These are phyloP conservation scores for Neonectria magnoliae DNA, from an alignment of 2,329 filamentous ascomycete species.

Conservation along the genomic window DNA sequence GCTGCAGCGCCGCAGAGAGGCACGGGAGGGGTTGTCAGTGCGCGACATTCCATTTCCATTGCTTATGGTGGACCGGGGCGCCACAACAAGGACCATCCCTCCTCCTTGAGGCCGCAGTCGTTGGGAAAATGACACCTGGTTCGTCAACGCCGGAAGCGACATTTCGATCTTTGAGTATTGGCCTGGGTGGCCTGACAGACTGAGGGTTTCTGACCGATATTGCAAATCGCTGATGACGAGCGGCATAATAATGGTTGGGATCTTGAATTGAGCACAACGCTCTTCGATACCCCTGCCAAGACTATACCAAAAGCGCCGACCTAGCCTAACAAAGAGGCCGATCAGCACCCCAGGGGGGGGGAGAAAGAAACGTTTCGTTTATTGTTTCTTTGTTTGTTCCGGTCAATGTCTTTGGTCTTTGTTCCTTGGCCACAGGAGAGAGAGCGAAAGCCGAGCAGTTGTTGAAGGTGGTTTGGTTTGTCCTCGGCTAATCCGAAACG, in stretches of 20 bases:
- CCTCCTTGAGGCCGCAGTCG: slow-evolving; percentile 22
- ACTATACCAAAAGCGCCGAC: slow-evolving; percentile 26
- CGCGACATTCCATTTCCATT: slow-evolving; percentile 29
- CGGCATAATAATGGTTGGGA: slow-evolving; percentile 26
- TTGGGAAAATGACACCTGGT: slow-evolving; percentile 42
- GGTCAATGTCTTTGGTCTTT: slow-evolving; percentile 8
- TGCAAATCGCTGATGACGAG: slow-evolving; percentile 30
- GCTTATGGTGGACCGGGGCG: slow-evolving; percentile 30
- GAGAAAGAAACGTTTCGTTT: slow-evolving; percentile 42
- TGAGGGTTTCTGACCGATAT: slow-evolving; percentile 17
- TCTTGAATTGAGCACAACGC: slow-evolving; percentile 21
- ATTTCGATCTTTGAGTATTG: slow-evolving; percentile 34
- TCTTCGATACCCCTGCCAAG: slow-evolving; percentile 24
- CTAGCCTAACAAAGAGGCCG: slow-evolving; percentile 33
- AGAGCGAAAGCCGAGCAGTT: slow-evolving; percentile 6
- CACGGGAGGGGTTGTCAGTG: slow-evolving; percentile 30
- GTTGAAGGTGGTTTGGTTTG: slow-evolving; percentile 12
- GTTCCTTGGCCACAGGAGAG: slow-evolving; percentile 17
- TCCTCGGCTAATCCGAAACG: slow-evolving; percentile 29
- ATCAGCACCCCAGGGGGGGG: slow-evolving; percentile 30
- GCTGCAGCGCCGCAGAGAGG: slow-evolving; percentile 28
- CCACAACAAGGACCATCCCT: slow-evolving; percentile 39
- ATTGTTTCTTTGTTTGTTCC: slow-evolving; percentile 35
- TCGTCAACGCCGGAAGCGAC: slow-evolving; percentile 33
- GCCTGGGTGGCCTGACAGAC: slow-evolving; percentile 35